These are phyloP conservation scores for Aureobasidium sp. DNA, from an alignment of 2,329 filamentous ascomycete species.

Conservation along the genomic window DNA sequence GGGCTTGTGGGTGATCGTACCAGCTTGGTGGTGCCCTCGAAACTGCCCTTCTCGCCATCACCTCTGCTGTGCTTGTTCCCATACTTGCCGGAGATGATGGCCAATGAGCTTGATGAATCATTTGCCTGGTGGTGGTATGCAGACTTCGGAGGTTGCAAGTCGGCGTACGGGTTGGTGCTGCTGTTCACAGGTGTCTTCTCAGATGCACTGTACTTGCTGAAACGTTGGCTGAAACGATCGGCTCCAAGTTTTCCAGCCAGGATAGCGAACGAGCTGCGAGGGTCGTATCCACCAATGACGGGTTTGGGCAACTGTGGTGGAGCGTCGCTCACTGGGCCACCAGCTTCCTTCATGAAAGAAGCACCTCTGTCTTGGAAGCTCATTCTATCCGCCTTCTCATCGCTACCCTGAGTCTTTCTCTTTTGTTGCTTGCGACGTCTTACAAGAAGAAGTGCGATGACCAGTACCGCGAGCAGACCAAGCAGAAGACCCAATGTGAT, in stretches of 20 bases:
- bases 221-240: slow-evolving; percentile 4
- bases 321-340: slow-evolving; percentile 24
- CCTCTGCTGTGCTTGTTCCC: slow-evolving; percentile 41
- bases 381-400: slow-evolving; percentile 37
- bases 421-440: slow-evolving; percentile 52
- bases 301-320: slow-evolving; percentile 11
- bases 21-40: slow-evolving; percentile 50
- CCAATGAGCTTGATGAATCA: slow-evolving; percentile 31
- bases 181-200: slow-evolving; percentile 1
- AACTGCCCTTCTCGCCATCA: slow-evolving; percentile 41
- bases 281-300: slow-evolving; percentile 11
- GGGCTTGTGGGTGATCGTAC: slow-evolving; percentile 37
- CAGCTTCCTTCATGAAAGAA: slow-evolving; percentile 45
- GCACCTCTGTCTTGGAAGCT: slow-evolving; percentile 43
- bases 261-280: slow-evolving; percentile 17
- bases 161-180: neutral
- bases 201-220: neutral
- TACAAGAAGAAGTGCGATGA: slow-evolving; percentile 61
- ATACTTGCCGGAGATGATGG: slow-evolving; percentile 48
- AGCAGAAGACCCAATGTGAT: slow-evolving; percentile 75
- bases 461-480: slow-evolving; percentile 61
- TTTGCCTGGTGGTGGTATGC: slow-evolving; percentile 14
- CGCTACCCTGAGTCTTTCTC: slow-evolving; percentile 38
- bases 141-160: neutral
- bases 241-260: slow-evolving; percentile 7